Base-by-base conservation (phyloP, 2,329 filamentous ascomycete genomes). In the Phaeosphaeria sp. region DNA sequence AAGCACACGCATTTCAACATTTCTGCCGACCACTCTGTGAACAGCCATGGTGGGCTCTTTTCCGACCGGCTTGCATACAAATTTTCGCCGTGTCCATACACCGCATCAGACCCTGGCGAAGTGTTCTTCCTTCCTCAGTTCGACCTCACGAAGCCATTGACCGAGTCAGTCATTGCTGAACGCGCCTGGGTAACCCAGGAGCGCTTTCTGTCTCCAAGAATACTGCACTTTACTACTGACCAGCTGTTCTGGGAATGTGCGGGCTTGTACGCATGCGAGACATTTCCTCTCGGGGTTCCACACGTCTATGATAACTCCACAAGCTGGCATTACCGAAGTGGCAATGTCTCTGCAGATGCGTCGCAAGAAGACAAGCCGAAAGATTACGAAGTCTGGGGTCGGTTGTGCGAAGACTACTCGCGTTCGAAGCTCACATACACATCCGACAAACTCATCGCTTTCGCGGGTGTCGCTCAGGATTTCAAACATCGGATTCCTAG, bases 391-490 rank as follows among this genome's bases (percentile, higher is more conserved):
- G 17, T 43, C 21, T 54, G 52, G 42, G 47, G 47, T 11, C 39
- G 48, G 7, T 21, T 55, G 2, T 55, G 54, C 22, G 47, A 50
- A 46, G 47, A 55, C 42, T 55, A 51, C 20, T 51, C 54, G 7
- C 21, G 41, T 17, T 41, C 41, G 3, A 50, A 30, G 21, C 27
- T 55, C 18, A 51, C 54, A 15, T 55, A 27, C 25, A 46, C 41
- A 11, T 55, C 54, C 23, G 54, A 55, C 42, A 51, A 55, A 47
- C 47, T 51, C 23, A 46, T 55, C n/a, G 54, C 54, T 4, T 55
- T 55, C 17, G 22, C 54, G 3, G 54, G 54, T 7, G 51, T 55
- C 21, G 54, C 42, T 11, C 11, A 39, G 15, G 46, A 55, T 2
- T 55, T 55, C 20, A 36, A 42, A 18, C 23, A 18, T 18, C 30